Percentiles rank a stretch among this genome's conserved stretches.
phyloP scores from a whole-genome alignment of 805 yeast species.

The Ogataea neopini region DNA sequence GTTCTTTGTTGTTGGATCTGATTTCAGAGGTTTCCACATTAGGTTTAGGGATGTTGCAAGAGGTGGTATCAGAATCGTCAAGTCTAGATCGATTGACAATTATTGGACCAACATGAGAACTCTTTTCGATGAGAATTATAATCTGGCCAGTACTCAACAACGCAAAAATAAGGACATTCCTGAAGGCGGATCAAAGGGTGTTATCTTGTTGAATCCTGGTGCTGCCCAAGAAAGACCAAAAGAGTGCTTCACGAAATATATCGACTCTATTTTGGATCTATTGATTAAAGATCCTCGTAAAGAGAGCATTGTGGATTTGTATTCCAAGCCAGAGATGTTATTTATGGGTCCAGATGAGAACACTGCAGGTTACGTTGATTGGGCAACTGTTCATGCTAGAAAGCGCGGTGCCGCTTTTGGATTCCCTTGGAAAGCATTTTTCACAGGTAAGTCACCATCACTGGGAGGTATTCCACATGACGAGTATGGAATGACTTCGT shows the following conservation, averaged over 20 bases:
- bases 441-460: constrained; percentile 90
- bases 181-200: constrained; percentile 99
- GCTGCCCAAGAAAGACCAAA: constrained; percentile 76
- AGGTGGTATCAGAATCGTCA: constrained; percentile 96
- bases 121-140: constrained; percentile 94
- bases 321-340: constrained; percentile 82
- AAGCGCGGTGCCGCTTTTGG: constrained; percentile 88
- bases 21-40: constrained; percentile 96
- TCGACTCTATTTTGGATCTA: constrained; percentile 87
- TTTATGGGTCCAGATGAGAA: constrained; percentile 99
- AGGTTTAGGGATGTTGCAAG: constrained; percentile 96
- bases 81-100: constrained; percentile 81
- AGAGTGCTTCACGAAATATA: constrained; percentile 87
- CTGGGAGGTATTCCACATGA: constrained; percentile 99
- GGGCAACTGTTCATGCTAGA: constrained; percentile 96
- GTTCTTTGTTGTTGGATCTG: constrained; percentile 94
- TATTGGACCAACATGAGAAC: constrained; percentile 83
- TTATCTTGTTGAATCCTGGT: constrained; percentile 74
- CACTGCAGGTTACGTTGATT: constrained; percentile 91
- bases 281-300: constrained; percentile 70
- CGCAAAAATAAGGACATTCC: constrained; percentile 97
- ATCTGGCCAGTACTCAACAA: constrained; percentile 94
- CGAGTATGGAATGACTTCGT: constrained; percentile 95
- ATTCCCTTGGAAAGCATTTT: constrained; percentile 85
- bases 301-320: constrained; percentile 81